Conservation (phyloP, 1,139 yeast species). For the Pichia sp. region DNA sequence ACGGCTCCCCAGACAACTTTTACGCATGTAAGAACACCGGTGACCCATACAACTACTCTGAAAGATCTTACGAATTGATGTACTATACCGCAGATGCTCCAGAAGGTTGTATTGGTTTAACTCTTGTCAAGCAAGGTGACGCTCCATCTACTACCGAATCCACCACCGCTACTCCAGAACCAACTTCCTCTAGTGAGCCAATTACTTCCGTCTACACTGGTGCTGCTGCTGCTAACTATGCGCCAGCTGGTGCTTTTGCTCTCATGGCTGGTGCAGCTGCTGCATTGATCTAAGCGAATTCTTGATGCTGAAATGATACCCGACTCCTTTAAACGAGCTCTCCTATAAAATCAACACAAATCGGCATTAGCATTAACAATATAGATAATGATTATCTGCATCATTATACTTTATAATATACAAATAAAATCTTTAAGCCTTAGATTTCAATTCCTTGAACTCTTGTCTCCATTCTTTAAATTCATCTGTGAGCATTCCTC, state of each 20-base stretch:
- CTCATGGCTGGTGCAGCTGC: constrained; percentile 1
- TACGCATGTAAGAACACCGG: constrained; percentile 24
- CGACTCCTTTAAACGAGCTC: neutral
- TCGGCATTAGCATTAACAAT: neutral
- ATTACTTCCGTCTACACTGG: neutral
- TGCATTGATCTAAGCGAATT: constrained; percentile 1
- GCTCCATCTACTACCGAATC: neutral
- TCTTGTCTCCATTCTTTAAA: constrained; percentile 56
- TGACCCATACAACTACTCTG: constrained; percentile 22
- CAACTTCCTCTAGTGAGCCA: constrained; percentile 1
- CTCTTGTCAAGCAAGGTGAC: constrained; percentile 2
- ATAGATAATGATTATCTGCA: neutral
- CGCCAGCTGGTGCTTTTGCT: constrained; percentile 4
- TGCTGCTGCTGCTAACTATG: neutral
- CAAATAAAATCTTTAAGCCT: neutral
- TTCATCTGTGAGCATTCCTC: constrained; percentile 41
- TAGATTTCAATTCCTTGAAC: constrained; percentile 4
- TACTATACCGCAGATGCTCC: constrained; percentile 19
- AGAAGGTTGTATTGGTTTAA: constrained; percentile 13
- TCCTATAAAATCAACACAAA: neutral
- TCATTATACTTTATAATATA: no score
- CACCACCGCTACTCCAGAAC: constrained; percentile 2
- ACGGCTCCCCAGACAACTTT: constrained; percentile 20
- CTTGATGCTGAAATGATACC: no score
- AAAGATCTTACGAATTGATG: constrained; percentile 17